Percentiles rank a stretch among this genome's conserved stretches.
phyloP scores from a whole-genome alignment of 305 asterid species.

The Fraxinus nigra region DNA sequence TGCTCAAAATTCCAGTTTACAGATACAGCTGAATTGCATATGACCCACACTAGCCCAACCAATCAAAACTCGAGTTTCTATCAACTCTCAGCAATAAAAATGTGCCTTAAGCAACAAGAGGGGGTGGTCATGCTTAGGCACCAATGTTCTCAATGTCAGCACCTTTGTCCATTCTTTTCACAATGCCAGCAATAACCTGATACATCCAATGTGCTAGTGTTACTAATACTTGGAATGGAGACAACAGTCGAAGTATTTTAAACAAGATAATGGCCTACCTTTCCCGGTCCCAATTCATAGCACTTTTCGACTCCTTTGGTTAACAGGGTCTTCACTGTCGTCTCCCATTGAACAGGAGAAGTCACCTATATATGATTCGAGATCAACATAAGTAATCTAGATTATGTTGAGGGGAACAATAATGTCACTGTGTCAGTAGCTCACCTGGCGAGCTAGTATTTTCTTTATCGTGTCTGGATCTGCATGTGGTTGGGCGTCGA shows the following conservation, averaged over 20 bases:
- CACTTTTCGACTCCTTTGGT: conserved; percentile 70
- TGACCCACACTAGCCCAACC: background rate
- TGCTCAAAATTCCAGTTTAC: background rate
- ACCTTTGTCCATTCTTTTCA: conserved; percentile 48
- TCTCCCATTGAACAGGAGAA: conserved; percentile 99
- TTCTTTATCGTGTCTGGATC: conserved; percentile 81
- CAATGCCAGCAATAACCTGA: conserved; percentile 49
- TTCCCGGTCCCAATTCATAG: conserved; percentile 95
- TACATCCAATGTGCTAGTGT: background rate
- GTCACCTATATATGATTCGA: conserved; percentile 55
- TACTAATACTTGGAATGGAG: background rate
- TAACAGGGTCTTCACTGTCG: conserved; percentile 73
- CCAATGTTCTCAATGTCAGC: conserved; percentile 42
- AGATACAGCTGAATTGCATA: background rate
- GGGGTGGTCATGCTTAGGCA: conserved; percentile 22
- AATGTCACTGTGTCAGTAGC: background rate
- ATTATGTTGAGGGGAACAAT: conserved; percentile 2
- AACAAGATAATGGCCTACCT: conserved; percentile 24
- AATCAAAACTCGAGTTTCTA: background rate
- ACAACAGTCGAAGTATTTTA: background rate
- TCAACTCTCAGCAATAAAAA: background rate
- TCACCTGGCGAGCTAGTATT: conserved; percentile 85
- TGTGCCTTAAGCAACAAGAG: background rate
- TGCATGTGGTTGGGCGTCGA: conserved; percentile 70
- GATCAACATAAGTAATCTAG: background rate